Conservation (phyloP, 257 asterid species). For the Solanum sitiens region DNA sequence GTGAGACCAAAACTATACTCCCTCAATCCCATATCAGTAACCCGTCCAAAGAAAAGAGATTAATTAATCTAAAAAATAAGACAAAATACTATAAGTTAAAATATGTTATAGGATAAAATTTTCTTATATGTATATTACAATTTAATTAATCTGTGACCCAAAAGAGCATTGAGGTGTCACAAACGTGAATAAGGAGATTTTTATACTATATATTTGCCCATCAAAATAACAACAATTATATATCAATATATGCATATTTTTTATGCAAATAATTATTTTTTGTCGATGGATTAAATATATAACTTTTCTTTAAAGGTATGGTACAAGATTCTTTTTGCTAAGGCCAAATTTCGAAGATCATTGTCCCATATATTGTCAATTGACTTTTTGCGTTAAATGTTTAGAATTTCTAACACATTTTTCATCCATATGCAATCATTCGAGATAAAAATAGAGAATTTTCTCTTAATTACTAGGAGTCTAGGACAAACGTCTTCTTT, state of each 20-base stretch:
- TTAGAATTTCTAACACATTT: not conserved
- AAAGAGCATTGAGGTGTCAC: not conserved
- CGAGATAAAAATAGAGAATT: not conserved
- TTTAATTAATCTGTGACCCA: no score
- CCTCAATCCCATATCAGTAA: no score
- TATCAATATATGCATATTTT: no score
- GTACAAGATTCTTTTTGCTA: not conserved
- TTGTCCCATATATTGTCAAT: not conserved
- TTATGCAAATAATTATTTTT: no score
- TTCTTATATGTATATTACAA: no score
- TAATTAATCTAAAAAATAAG: no score
- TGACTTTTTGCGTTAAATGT: not conserved
- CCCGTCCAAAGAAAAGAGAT: not conserved
- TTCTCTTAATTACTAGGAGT: not conserved
- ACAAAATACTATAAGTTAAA: no score
- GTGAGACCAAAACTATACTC: no score
- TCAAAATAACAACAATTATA: not conserved
- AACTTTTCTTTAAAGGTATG: not conserved
- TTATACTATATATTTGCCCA: not conserved
- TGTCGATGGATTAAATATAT: not conserved
- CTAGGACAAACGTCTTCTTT: not conserved
- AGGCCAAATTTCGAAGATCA: not conserved
- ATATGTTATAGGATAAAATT: no score
- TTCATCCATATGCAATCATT: not conserved
- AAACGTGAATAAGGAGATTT: not conserved